Base-by-base conservation (phyloP, 306 rosid species). In the Carpinus viminea region DNA sequence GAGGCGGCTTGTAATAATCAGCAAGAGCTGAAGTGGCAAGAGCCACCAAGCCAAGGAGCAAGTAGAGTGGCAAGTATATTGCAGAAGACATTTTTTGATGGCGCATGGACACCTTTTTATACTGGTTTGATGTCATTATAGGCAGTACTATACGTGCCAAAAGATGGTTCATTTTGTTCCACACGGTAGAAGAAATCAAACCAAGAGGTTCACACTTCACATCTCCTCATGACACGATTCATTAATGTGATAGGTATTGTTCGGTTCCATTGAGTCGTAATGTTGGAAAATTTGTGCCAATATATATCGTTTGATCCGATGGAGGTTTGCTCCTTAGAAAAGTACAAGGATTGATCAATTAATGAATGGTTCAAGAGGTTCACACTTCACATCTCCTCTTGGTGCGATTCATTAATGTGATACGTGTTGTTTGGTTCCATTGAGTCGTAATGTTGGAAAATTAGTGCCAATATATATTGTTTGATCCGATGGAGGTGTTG, bases 21-120 rank as follows among this genome's bases (percentile, higher is more conserved):
- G 75, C 47, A 50, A 72, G 7, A 21, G 21, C 60, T 12, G 61
- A 24, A 15, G 21, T 72, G 21, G 46, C 51, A 61, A 72, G n/a
- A 72, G 12, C n/a, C 75, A 72, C 75, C 12, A 72, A 9, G 7
- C 45, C 45, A 41, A 41, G 45, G 55, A 72, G 17, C 47, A 72
- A 16, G 43, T 38, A 38, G 43, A 38, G 43, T 50, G 36, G 60
- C 12, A 28, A 51, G 28, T 38, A 50, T 13, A 31, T 31, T 31
- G 36, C 0, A 59, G 46, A 51, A 52, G 61, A 24, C 62, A 24
- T 51, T 69, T 69, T 69, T 20, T 12, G 31, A 20, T 24, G 65
- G 17, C n/a, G 36, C 16, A 59, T 21, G 36, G 17, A 24, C 36
- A 59, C 65, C 65, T 59, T 24, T 59, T 59, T 24, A 21, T 59